These are phyloP conservation scores for Arachnopeziza araneosa DNA, from an alignment of 2,329 filamentous ascomycete genomes.

Conservation along the genomic window DNA sequence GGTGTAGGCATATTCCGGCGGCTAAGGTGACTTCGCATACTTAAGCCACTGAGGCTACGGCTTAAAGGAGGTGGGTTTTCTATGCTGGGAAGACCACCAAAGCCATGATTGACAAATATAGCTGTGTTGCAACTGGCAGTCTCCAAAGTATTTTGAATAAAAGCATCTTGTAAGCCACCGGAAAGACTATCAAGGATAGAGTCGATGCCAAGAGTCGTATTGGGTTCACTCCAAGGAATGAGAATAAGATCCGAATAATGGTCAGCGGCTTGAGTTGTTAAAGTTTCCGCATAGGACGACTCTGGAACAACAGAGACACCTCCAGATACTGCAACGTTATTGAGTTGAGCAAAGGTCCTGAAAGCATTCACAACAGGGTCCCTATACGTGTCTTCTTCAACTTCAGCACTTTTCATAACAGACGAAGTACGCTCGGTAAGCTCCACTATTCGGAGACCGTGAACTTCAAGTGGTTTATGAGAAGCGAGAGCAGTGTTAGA, in stretches of 20 bases:
- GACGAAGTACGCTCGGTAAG: conserved; percentile 89
- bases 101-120: conserved; percentile 71
- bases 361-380: conserved; percentile 92
- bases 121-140: conserved; percentile 63
- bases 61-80: conserved; percentile 33
- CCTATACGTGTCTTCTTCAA: conserved; percentile 63
- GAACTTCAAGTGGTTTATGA: conserved; percentile 32
- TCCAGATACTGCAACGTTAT: conserved; percentile 77
- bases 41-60: conserved; percentile 50
- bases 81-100: conserved; percentile 45
- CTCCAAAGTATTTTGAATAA: conserved; percentile 64
- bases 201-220: conserved; percentile 59
- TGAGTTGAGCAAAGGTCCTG: conserved; percentile 77
- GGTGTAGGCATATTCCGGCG: conserved; percentile 50
- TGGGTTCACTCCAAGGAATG: conserved; percentile 84
- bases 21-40: conserved; percentile 43
- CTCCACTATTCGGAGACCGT: conserved; percentile 80
- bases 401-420: conserved; percentile 87
- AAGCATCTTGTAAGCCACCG: conserved; percentile 61
- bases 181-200: conserved; percentile 51
- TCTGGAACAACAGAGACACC: conserved; percentile 76
- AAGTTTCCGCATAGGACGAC: conserved; percentile 69
- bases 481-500: conserved; percentile 16
- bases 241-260: conserved; percentile 69
- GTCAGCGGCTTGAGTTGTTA: conserved; percentile 65